phyloP scores from a whole-genome alignment of 2,329 filamentous ascomycete species.

The Monosporascus sp. region DNA sequence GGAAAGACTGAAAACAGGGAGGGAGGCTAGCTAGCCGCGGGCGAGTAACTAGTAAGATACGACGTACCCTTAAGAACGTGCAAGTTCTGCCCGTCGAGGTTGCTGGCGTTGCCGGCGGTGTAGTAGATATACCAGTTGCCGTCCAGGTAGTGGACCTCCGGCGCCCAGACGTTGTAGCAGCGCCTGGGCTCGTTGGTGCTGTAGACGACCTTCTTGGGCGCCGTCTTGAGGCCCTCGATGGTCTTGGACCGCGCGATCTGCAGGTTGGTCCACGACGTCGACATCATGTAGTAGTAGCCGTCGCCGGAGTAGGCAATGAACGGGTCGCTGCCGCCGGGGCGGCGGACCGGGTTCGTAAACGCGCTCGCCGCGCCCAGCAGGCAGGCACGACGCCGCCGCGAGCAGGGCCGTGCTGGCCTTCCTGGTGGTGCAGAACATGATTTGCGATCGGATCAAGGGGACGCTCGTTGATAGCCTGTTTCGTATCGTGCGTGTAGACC shows the following conservation, averaged over 20 bases:
- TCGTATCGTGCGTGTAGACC: too few species aligned
- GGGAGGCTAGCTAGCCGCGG: neutral
- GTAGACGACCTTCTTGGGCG: constrained; percentile 46
- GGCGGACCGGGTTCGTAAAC: constrained; percentile 48
- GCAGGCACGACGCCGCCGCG: constrained; percentile 8
- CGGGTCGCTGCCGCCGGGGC: constrained; percentile 46
- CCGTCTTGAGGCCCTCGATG: constrained; percentile 49
- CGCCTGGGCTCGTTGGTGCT: constrained; percentile 38
- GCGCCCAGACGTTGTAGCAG: constrained; percentile 55
- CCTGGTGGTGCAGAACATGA: constrained; percentile 5
- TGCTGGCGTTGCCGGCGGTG: constrained; percentile 27
- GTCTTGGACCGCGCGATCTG: constrained; percentile 50
- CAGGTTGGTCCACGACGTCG: constrained; percentile 51
- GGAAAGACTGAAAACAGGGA: neutral
- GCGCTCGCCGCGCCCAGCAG: constrained; percentile 19
- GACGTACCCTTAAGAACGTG: constrained; percentile 45
- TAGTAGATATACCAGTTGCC: constrained; percentile 52
- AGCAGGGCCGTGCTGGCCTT: constrained; percentile 9
- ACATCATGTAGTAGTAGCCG: constrained; percentile 53
- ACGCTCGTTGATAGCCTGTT: too few species aligned
- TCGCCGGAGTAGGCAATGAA: constrained; percentile 43
- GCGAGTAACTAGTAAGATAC: neutral
- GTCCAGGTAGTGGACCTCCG: constrained; percentile 49
- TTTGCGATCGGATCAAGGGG: neutral
- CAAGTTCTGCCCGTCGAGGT: constrained; percentile 44